These are phyloP conservation scores for Diversispora epigaea DNA, from an alignment of 192 early-diverging fungal genomes.

Conservation along the genomic window DNA sequence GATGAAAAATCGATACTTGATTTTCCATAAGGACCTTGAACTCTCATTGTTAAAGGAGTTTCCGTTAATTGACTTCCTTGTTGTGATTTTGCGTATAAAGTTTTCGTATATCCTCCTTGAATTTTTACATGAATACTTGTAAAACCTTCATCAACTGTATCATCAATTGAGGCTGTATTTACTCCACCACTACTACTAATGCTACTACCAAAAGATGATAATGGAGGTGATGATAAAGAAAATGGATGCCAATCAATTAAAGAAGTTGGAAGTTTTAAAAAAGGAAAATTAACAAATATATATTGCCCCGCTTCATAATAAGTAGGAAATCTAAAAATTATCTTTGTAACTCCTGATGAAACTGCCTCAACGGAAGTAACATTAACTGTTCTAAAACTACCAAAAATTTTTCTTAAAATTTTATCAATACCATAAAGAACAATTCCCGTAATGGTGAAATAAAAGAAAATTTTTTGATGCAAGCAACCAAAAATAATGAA, in stretches of 20 bases:
- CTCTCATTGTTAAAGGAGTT: conserved; percentile 20
- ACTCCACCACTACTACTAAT: too few species aligned
- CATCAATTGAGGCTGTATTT: too few species aligned
- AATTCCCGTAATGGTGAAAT: conserved; percentile 34
- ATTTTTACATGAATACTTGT: conserved; percentile 39
- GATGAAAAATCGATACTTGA: conserved; percentile 38
- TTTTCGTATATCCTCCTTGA: conserved; percentile 37
- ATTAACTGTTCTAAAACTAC: conserved; percentile 7
- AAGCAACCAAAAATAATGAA: conserved; percentile 34
- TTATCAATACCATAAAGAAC: conserved; percentile 41
- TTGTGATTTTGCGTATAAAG: conserved; percentile 25
- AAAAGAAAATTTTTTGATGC: conserved; percentile 36
- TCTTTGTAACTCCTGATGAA: background rate
- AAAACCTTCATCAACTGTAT: conserved; percentile 2
- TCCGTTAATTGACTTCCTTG: background rate
- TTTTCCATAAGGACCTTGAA: conserved; percentile 49
- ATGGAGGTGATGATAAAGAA: conserved; percentile 24
- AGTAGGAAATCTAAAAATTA: conserved; percentile 30
- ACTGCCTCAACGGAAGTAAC: conserved; percentile 22
- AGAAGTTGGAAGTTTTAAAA: conserved; percentile 3
- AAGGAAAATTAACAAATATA: conserved; percentile 40
- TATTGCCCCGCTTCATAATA: conserved; percentile 46
- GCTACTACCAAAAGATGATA: background rate
- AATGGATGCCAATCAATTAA: conserved; percentile 22
- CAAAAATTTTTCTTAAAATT: conserved; percentile 34